Evolutionary conservation across 192 early-diverging fungal species (phyloP).

Genomic region (Mortierella hygrophila): DNA sequence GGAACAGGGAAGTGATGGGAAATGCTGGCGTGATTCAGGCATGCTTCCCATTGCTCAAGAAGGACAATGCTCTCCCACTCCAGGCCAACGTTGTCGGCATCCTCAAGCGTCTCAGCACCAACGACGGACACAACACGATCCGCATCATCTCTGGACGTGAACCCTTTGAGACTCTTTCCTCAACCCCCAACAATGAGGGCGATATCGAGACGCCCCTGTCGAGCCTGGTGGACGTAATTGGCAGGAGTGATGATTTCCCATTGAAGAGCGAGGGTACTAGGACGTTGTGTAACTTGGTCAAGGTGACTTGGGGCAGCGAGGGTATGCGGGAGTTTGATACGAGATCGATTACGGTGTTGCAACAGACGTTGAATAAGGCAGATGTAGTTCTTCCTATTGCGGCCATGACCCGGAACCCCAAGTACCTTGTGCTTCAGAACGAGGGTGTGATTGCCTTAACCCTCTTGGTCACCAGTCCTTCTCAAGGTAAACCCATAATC

Average conservation of each 20-base stretch:
- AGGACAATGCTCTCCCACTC: constrained; percentile 66
- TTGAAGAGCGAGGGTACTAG: constrained; percentile 69
- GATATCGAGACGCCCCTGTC: constrained; percentile 44
- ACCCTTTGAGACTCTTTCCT: constrained; percentile 48
- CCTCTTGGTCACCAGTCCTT: constrained; percentile 57
- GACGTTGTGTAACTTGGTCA: constrained; percentile 64
- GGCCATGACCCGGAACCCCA: constrained; percentile 63
- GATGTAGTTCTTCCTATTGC: constrained; percentile 56
- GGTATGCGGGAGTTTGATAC: constrained; percentile 44
- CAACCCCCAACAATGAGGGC: constrained; percentile 20
- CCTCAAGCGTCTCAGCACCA: constrained; percentile 62
- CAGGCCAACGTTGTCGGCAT: constrained; percentile 68
- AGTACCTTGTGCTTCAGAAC: constrained; percentile 68
- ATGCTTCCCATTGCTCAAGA: constrained; percentile 58
- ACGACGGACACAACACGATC: constrained; percentile 52
- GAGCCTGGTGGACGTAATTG: constrained; percentile 56
- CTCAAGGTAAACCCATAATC: constrained; percentile 35
- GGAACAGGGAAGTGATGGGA: constrained; percentile 64
- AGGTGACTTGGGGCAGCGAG: constrained; percentile 61
- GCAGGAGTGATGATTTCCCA: constrained; percentile 63
- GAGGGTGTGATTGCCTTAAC: constrained; percentile 70
- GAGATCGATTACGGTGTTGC: constrained; percentile 42
- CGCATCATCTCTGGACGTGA: constrained; percentile 48
- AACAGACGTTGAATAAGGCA: constrained; percentile 49
- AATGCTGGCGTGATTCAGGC: constrained; percentile 61